These are phyloP conservation scores for Ceratocystis huliohia DNA, from an alignment of 2,329 filamentous ascomycete species.

Conservation along the genomic window DNA sequence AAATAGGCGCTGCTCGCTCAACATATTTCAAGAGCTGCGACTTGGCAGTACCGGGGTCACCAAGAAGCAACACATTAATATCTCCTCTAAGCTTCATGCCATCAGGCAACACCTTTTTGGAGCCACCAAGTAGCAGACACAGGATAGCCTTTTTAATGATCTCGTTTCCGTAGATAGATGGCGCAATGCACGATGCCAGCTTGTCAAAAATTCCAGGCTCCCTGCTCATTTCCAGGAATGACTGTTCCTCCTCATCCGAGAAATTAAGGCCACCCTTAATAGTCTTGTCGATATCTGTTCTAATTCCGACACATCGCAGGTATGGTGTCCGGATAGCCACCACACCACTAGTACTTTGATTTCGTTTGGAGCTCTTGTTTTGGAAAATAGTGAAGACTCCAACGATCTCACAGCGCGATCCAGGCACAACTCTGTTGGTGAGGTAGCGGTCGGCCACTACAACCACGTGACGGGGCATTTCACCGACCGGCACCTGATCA, in stretches of 20 bases:
- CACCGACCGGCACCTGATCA: conserved; percentile 92
- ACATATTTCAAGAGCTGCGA: conserved; percentile 96
- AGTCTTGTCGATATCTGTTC: conserved; percentile 78
- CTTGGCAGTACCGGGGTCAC: conserved; percentile 96
- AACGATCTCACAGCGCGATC: conserved; percentile 87
- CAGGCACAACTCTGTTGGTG: conserved; percentile 89
- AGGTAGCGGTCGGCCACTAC: conserved; percentile 94
- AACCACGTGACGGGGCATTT: conserved; percentile 85
- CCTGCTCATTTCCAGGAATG: conserved; percentile 83
- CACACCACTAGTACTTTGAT: conserved; percentile 58
- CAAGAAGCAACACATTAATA: conserved; percentile 91
- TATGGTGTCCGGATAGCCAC: conserved; percentile 95
- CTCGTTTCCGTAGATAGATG: conserved; percentile 89
- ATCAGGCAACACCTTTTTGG: conserved; percentile 93
- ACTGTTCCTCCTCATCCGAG: conserved; percentile 91
- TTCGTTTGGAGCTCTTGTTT: conserved; percentile 66
- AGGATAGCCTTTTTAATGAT: conserved; percentile 98
- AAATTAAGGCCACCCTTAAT: conserved; percentile 75
- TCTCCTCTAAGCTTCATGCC: conserved; percentile 96
- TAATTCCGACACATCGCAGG: conserved; percentile 80
- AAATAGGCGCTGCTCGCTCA: conserved; percentile 88
- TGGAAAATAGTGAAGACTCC: conserved; percentile 98
- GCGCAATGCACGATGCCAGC: conserved; percentile 85
- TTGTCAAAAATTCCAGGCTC: conserved; percentile 83
- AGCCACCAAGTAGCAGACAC: conserved; percentile 83